Base-by-base conservation (phyloP, 805 yeast species). In the Ascoidea asiatica region DNA sequence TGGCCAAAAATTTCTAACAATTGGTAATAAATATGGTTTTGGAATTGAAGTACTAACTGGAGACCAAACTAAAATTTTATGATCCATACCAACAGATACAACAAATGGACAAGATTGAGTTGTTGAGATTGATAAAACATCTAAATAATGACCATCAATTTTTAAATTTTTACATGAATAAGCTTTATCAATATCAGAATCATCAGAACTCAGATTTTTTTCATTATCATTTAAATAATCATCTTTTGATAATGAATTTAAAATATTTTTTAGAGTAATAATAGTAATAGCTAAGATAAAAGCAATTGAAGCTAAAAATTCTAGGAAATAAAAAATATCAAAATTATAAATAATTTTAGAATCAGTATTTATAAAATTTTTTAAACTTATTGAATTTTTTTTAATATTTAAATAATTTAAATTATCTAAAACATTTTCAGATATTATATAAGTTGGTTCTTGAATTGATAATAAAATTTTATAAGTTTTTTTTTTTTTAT, bases 71-170 rank as follows among this genome's bases (percentile, higher is more conserved):
- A 76, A 58, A 4, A 85, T 69, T 47, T 70, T 73, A 52, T 81
- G 88, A 53, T 85, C 94, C 55, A 86, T 63, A 4, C 89, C 90
- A 21, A 81, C 71, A 1, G 83, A 70, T 0, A 84, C 77, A 20
- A 83, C 67, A 52, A 82, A 79, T 2, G 86, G 77, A 43, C 76
- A 69, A 13, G 73, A 63, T 19, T 68, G 58, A 13, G 84, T 78
- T 0, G 86, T 72, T n/a, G 69, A 61, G 8, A 82, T 63, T 46
- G 69, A 70, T 33, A 81, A 67, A 4, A 83, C 68, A 56, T 86
- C 95, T 42, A 83, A 62, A 20, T 65, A 60, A 56, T 80, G 89
- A 4, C 77, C 66, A 8, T 67, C 78, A 22, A 63, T 57, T 15
- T 69, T 45, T 38, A 66, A 44, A 62, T 71, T 61, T 65, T 74